These are phyloP conservation scores for Xerocomus minutiporus DNA, from an alignment of 1,284 basidiomycete species.

Conservation along the genomic window DNA sequence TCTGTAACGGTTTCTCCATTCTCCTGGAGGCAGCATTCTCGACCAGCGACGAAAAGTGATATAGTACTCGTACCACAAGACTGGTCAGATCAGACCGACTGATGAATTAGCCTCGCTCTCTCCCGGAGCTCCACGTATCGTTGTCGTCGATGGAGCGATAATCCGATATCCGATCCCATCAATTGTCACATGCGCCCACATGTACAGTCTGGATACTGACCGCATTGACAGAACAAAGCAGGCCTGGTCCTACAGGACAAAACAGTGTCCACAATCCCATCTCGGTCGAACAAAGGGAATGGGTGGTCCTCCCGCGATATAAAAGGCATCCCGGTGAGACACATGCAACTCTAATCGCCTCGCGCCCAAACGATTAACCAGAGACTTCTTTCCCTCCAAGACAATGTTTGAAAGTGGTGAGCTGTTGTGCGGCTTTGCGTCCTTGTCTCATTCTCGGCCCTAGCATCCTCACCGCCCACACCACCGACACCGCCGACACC, in stretches of 20 bases:
- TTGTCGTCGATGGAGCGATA: not conserved
- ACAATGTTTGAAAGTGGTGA: not conserved
- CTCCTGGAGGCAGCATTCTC: too few relatives aligned
- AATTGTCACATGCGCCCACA: not conserved
- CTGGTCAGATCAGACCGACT: too few relatives aligned
- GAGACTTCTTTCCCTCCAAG: not conserved
- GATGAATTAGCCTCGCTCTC: too few relatives aligned
- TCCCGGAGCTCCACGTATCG: too few relatives aligned
- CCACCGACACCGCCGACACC: too few relatives aligned
- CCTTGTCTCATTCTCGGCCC: not conserved
- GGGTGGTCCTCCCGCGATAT: not conserved
- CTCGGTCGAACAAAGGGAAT: not conserved
- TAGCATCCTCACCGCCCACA: not conserved
- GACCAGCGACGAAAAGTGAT: too few relatives aligned
- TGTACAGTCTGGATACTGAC: not conserved
- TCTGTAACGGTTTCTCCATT: too few relatives aligned
- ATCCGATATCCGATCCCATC: not conserved
- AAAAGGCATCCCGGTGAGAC: not conserved
- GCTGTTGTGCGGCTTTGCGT: not conserved
- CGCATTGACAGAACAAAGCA: not conserved
- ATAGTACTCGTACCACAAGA: too few relatives aligned
- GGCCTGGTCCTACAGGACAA: not conserved
- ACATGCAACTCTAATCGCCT: not conserved
- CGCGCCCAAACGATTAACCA: not conserved
- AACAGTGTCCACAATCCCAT: constrained; percentile 1